Percentiles rank a stretch among this genome's conserved stretches.
Conservation (phyloP, 805 yeast species). For the Candida caryicola region DNA sequence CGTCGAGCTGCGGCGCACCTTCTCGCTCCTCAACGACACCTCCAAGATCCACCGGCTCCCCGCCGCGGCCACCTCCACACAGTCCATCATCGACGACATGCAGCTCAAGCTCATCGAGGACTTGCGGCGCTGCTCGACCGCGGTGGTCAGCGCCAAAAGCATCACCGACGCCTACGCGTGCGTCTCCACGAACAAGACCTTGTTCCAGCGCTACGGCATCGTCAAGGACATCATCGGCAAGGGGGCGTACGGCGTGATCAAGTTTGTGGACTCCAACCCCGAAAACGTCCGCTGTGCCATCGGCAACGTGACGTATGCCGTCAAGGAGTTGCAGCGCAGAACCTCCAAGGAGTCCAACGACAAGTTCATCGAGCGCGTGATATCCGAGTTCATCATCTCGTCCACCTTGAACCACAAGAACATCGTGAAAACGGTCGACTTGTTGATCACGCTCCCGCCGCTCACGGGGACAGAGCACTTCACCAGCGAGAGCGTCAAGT, state of each 20-base stretch:
- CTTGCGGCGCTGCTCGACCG: constrained; percentile 17
- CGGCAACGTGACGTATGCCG: constrained; percentile 22
- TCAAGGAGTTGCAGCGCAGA: constrained; percentile 30
- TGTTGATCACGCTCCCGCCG: constrained; percentile 47
- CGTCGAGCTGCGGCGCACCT: constrained; percentile 34
- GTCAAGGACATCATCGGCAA: constrained; percentile 40
- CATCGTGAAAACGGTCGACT: constrained; percentile 73
- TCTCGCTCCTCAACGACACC: constrained; percentile 22
- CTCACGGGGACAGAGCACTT: constrained; percentile 1
- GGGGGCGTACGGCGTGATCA: constrained; percentile 49
- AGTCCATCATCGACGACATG: constrained; percentile 28
- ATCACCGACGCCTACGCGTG: background rate
- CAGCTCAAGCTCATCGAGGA: constrained; percentile 25
- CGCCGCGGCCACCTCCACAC: constrained; percentile 17
- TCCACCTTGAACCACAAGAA: constrained; percentile 73
- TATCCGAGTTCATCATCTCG: constrained; percentile 88
- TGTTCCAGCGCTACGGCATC: constrained; percentile 33
- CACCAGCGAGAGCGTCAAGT: constrained; percentile 4
- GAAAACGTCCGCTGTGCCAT: background rate
- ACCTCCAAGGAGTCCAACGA: constrained; percentile 25
- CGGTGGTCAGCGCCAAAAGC: constrained; percentile 12
- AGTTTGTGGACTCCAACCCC: constrained; percentile 30
- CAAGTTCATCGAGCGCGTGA: constrained; percentile 65
- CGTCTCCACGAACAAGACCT: constrained; percentile 19
- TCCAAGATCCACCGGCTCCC: constrained; percentile 26